These are phyloP conservation scores for Penicillium sclerotigenum DNA, from an alignment of 2,329 filamentous ascomycete genomes.

Conservation along the genomic window DNA sequence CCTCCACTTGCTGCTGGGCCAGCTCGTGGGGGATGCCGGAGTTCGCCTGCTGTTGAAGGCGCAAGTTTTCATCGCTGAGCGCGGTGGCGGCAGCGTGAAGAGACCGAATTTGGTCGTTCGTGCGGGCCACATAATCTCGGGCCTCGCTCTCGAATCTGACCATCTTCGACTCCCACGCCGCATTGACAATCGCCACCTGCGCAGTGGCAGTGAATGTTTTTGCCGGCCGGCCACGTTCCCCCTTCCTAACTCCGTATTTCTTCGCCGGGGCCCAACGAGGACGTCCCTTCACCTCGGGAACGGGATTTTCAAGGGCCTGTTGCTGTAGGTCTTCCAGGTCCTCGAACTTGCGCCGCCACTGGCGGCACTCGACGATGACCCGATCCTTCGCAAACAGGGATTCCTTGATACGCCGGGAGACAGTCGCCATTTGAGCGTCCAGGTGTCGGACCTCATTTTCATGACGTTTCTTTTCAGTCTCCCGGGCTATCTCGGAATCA, in stretches of 20 bases:
- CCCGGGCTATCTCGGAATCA: not conserved
- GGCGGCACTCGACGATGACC: not conserved
- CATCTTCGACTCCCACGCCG: not conserved
- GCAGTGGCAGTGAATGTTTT: not conserved
- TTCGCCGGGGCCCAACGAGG: not conserved
- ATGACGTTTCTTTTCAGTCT: not conserved
- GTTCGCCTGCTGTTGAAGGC: not conserved
- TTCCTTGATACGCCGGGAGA: not conserved
- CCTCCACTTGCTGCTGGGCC: not conserved
- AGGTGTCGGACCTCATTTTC: not conserved
- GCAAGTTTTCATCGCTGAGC: not conserved
- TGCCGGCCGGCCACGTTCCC: not conserved
- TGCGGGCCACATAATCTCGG: not conserved
- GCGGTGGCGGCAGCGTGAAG: not conserved
- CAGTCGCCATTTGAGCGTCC: not conserved
- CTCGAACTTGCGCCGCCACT: not conserved
- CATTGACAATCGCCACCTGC: not conserved
- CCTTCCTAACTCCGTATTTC: not conserved
- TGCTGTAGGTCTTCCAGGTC: not conserved
- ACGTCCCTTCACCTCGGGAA: not conserved
- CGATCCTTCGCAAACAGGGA: not conserved
- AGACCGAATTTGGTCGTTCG: not conserved
- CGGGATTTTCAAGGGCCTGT: not conserved
- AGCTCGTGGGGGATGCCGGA: not conserved
- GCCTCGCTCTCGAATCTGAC: not conserved